These are phyloP conservation scores for Colletotrichum camelliae DNA, from an alignment of 2,329 filamentous ascomycete species.

Conservation along the genomic window DNA sequence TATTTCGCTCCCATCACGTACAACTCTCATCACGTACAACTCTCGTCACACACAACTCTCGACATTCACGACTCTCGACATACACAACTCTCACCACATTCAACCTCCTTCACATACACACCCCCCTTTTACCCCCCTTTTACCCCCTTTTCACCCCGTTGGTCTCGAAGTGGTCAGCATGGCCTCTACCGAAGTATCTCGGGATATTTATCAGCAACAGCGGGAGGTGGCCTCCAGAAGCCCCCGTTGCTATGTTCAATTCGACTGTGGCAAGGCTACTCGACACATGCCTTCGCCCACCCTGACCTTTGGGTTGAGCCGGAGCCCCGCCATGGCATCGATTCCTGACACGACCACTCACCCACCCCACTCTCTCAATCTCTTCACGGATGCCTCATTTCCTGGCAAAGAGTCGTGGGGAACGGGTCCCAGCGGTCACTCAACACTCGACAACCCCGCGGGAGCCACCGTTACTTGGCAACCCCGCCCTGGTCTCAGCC, in stretches of 20 bases:
- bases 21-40: not conserved
- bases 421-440: not conserved
- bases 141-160: not conserved
- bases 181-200: not conserved
- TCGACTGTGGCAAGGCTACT: not conserved
- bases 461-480: conserved; percentile 1
- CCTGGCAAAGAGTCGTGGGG: not conserved
- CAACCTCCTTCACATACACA: not conserved
- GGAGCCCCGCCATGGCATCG: not conserved
- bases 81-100: not conserved
- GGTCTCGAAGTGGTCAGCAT: not conserved
- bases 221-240: not conserved
- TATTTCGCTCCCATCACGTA: not conserved
- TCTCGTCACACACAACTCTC: not conserved
- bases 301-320: not conserved
- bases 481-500: not conserved
- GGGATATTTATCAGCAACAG: not conserved
- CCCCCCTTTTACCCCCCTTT: not conserved
- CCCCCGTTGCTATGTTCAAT: not conserved
- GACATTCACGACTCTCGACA: not conserved
- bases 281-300: not conserved
- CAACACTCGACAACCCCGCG: not conserved
- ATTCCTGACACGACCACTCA: not conserved
- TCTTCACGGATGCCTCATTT: conserved; percentile 8
- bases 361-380: not conserved